Percentiles rank a stretch among this genome's conserved stretches.
Conservation (phyloP, 257 asterid genomes). For the Plantago elongata region DNA sequence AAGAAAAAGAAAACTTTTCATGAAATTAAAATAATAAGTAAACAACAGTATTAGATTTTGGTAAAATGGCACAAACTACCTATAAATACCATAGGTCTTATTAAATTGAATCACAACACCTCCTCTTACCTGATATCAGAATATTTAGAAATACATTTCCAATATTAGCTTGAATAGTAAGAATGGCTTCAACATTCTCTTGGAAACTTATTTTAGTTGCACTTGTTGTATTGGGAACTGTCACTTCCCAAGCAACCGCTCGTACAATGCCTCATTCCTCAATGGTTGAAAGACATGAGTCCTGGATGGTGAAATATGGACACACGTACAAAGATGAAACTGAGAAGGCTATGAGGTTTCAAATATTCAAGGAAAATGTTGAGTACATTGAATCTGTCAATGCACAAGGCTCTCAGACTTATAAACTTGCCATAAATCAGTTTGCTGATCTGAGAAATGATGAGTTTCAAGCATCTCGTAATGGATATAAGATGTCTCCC, state of each 20-base stretch:
- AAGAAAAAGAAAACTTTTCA: neutral
- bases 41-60: too few relatives aligned
- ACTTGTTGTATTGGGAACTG: slow-evolving; percentile 20
- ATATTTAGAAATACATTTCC: neutral
- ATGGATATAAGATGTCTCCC: slow-evolving; percentile 28
- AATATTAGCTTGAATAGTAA: neutral
- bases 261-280: slow-evolving; percentile 27
- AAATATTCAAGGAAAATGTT: slow-evolving; percentile 22
- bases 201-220: slow-evolving; percentile 20
- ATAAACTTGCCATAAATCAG: slow-evolving; percentile 18
- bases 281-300: slow-evolving; percentile 27
- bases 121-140: neutral
- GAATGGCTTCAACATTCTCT: slow-evolving; percentile 24
- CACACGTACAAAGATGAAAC: slow-evolving; percentile 31
- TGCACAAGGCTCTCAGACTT: slow-evolving; percentile 9
- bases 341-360: slow-evolving; percentile 18
- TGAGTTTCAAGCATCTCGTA: slow-evolving; percentile 22
- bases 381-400: slow-evolving; percentile 20
- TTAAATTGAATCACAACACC: neutral
- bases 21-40: too few relatives aligned
- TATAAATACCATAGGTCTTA: slow-evolving; percentile 6
- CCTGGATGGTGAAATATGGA: slow-evolving; percentile 34
- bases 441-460: slow-evolving; percentile 27
- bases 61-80: neutral
- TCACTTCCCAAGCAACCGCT: slow-evolving; percentile 23